phyloP scores from a whole-genome alignment of 1,284 basidiomycete genomes.

The Ceraceosorus guamensis region DNA sequence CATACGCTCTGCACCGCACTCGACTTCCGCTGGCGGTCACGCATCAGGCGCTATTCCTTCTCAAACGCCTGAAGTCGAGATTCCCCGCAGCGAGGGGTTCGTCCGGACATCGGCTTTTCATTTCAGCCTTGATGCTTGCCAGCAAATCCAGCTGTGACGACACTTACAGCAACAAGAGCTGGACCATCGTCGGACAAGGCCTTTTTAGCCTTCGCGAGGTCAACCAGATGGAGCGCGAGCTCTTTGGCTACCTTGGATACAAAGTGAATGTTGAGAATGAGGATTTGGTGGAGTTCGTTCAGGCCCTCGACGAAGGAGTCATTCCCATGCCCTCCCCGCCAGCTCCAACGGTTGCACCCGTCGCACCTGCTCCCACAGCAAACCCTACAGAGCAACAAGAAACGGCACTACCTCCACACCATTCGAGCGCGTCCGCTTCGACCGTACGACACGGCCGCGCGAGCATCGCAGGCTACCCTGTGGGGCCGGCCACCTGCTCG shows the following conservation, averaged over 20 bases:
- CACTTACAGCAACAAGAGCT: constrained; percentile 48
- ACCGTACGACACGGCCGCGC: constrained; percentile 10
- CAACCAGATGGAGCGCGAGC: constrained; percentile 49
- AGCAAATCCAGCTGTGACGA: constrained; percentile 48
- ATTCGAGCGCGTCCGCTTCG: too few relatives aligned
- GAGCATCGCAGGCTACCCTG: constrained; percentile 23
- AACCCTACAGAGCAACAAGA: too few relatives aligned
- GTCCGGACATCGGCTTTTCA: constrained; percentile 48
- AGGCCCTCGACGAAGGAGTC: constrained; percentile 27
- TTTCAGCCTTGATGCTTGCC: constrained; percentile 48
- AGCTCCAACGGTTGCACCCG: constrained; percentile 9
- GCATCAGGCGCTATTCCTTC: constrained; percentile 41
- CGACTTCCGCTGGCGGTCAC: constrained; percentile 43
- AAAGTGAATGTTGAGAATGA: constrained; percentile 40
- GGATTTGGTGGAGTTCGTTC: constrained; percentile 36
- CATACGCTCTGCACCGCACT: constrained; percentile 47
- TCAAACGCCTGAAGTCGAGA: constrained; percentile 44
- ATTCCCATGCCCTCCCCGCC: constrained; percentile 19
- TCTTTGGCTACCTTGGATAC: constrained; percentile 46
- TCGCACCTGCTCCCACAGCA: not conserved
- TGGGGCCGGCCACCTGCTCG: too few relatives aligned
- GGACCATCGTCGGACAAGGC: constrained; percentile 48
- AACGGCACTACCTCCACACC: too few relatives aligned
- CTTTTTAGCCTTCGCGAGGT: constrained; percentile 45
- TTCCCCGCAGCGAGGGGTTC: constrained; percentile 47